Base-by-base conservation (phyloP, 768 basidiomycete species). In the Tephrocybe sp. region DNA sequence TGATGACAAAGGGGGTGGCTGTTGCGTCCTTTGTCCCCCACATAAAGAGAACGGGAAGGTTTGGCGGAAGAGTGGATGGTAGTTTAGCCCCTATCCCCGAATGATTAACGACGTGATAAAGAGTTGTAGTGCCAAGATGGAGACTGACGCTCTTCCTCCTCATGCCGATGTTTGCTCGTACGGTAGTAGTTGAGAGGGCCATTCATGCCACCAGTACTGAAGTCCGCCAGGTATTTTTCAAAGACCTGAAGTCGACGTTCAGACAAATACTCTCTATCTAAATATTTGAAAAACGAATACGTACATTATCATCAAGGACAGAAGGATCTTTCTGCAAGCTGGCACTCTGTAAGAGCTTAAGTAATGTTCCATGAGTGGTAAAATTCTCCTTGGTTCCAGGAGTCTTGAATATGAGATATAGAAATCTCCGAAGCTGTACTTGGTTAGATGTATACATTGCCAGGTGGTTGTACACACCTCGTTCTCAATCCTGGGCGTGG, bases 101-200 rank as follows among this genome's bases (percentile, higher is more conserved):
- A 17, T 34, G 10, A 54, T 9, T 55, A 15, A 48, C 44, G 20
- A 44, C 40, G 26, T 28, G 9, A n/a, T n/a, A n/a, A 26, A 17
- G 40, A 45, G 10, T 11, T 48, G 39, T 15, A 53, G 55, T 39
- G 14, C 15, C n/a, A n/a, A 25, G 4, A 46, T 15, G 40, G 26
- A 48, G 20, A 49, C 59, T 12, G 58, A 78, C 76, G 72, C 39
- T 63, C 51, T 61, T 90, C 86, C 65, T 92, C 90, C 15, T 88
- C 80, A 61, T 78, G 79, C n/a, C 86, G 78, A 52, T 72, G 52
- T 53, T 74, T 73, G 11, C 71, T 64, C 1, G 86, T 89, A 26
- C 88, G 79, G 56, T 90, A 91, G 62, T 88, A 92, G 51, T 86
- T 87, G n/a, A 90, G 65, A 3, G 89, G 86, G 2, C 86, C 88